Base-by-base conservation (phyloP, 2,329 filamentous ascomycete species). In the Fusarium sp. region DNA sequence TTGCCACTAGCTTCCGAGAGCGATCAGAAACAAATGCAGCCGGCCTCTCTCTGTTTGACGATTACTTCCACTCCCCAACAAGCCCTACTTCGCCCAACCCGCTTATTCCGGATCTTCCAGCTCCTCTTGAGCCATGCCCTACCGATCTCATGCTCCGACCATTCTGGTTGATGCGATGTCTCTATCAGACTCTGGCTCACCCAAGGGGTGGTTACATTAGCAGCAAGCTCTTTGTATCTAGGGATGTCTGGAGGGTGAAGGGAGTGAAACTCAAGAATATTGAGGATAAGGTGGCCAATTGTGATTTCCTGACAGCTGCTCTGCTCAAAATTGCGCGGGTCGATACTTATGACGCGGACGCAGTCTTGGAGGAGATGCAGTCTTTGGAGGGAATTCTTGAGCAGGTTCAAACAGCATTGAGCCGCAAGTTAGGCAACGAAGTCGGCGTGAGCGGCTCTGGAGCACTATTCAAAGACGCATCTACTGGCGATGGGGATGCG, bases 141-240 rank as follows among this genome's bases (percentile, higher is more conserved):
- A 92, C 91, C 35, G 93, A 96, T 40, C 90, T 91, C 62, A 86
- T 97, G 73, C 84, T 98, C n/a, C 90, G 96, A 20, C 96, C 96
- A 3, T 99, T 97, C 79, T 99, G 96, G 96, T 84, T 99, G 44
- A 97, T 99, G 93, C 90, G 96, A 55, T 94, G 92, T 65, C 85
- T 99, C 26, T 97, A 96, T 76, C 93, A 97, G 77, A 97, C 94
- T 0, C 88, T 99, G 44, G 91, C 90, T 19, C 95, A 99, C 75
- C 93, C 95, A 4, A 89, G 93, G 24, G 96, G 96, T 37, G 96
- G 94, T 17, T 99, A 97, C 76, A 76, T 99, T 20, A 97, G 94
- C 53, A 95, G 90, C 22, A 94, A 94, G 73, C 86, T 99, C 0
- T 99, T 99, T 75, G 87, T 99, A 7, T 94, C 96, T 7, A 88